Conservation (phyloP, 1,284 basidiomycete genomes). For the Ganoderma meredithae region DNA sequence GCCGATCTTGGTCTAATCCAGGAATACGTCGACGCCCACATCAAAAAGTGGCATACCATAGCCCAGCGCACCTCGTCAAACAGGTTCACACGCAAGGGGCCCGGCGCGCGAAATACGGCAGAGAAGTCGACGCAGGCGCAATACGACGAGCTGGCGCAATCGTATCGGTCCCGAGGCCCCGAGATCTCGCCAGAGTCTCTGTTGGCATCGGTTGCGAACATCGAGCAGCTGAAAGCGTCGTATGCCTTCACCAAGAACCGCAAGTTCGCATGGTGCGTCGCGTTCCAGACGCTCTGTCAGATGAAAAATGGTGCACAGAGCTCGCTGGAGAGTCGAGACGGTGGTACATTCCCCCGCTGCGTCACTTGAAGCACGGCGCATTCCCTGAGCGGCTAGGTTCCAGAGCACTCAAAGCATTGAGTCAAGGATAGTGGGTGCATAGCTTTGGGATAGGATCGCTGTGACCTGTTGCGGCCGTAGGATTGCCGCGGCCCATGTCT, state of each 20-base stretch:
- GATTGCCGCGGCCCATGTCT: no score
- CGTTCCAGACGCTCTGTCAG: constrained; percentile 38
- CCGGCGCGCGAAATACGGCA: neutral
- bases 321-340: no score
- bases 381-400: no score
- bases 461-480: no score
- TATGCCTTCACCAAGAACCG: constrained; percentile 38
- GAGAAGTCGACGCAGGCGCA: constrained; percentile 1
- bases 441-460: no score
- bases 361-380: no score
- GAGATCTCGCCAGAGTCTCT: constrained; percentile 22
- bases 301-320: constrained; percentile 37
- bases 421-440: no score
- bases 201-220: constrained; percentile 16
- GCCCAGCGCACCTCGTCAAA: constrained; percentile 7
- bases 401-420: no score
- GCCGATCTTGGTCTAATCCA: constrained; percentile 18
- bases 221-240: constrained; percentile 39
- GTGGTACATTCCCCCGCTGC: no score
- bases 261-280: constrained; percentile 41
- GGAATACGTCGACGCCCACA: constrained; percentile 30
- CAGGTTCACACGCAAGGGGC: neutral
- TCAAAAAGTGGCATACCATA: constrained; percentile 22
- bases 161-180: constrained; percentile 30
- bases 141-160: constrained; percentile 26